Evolutionary conservation across 108 stramenopile genomes (phyloP).

Genomic region (Nitzschia sp.): DNA sequence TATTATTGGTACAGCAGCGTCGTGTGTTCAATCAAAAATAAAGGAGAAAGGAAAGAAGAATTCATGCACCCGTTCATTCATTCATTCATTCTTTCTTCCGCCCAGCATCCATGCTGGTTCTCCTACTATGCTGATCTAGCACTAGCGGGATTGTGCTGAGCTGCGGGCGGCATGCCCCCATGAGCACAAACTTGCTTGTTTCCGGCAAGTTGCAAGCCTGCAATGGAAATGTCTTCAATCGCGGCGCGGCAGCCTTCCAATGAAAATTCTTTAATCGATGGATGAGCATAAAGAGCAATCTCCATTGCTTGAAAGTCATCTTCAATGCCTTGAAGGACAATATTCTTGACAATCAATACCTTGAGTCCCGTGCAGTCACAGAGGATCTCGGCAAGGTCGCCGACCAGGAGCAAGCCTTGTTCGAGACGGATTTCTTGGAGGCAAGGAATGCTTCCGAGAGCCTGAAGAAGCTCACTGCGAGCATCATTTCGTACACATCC

Average conservation of each 20-base stretch:
- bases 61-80: no score
- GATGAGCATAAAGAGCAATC: neutral
- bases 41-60: no score
- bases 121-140: neutral
- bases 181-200: neutral
- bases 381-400: constrained; percentile 5
- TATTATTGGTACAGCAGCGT: no score
- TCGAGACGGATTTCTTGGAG: constrained; percentile 1
- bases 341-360: neutral
- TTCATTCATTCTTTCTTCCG: no score
- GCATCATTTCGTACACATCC: constrained; percentile 1
- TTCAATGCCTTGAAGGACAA: constrained; percentile 4
- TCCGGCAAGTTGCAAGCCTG: neutral
- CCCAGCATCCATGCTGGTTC: no score
- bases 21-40: no score
- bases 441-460: neutral
- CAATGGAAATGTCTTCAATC: neutral
- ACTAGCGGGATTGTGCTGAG: neutral
- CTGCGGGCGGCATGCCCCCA: neutral
- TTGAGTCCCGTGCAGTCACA: neutral
- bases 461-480: constrained; percentile 3
- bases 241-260: neutral
- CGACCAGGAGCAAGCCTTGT: neutral
- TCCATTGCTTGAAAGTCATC: constrained; percentile 6
- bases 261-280: constrained; percentile 2